A percentile compares a stretch with the other conserved stretches of the same genome.
These are phyloP conservation scores for Flammula alnicola DNA, from an alignment of 1,284 basidiomycete genomes.

Conservation along the genomic window DNA sequence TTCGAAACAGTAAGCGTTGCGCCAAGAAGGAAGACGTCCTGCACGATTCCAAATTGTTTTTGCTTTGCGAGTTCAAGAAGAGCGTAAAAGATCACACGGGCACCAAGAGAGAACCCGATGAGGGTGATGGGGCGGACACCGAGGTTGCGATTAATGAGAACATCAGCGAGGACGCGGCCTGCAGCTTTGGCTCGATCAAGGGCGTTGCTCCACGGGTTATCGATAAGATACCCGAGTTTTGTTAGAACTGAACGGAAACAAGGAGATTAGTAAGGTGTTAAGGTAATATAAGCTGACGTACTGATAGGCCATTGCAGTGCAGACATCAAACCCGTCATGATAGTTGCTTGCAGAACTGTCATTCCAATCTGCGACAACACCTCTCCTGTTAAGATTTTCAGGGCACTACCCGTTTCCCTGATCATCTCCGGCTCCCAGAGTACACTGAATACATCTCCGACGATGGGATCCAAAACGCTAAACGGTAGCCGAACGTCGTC, in stretches of 20 bases:
- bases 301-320: constrained; percentile 95
- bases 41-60: constrained; percentile 89
- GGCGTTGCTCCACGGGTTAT: constrained; percentile 97
- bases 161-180: constrained; percentile 88
- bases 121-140: constrained; percentile 93
- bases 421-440: constrained; percentile 99
- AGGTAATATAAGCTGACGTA: constrained; percentile 46
- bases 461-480: constrained; percentile 91
- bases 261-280: constrained; percentile 9
- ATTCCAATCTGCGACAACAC: constrained; percentile 88
- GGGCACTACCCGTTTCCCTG: constrained; percentile 86
- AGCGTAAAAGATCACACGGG: constrained; percentile 95
- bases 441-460: constrained; percentile 93
- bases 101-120: constrained; percentile 93
- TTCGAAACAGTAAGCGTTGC: constrained; percentile 85
- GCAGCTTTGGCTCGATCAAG: constrained; percentile 89
- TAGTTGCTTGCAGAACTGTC: constrained; percentile 88
- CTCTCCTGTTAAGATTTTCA: constrained; percentile 88
- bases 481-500: constrained; percentile 94
- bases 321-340: constrained; percentile 90
- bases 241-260: constrained; percentile 70
- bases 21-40: constrained; percentile 92
- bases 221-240: constrained; percentile 94
- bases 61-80: constrained; percentile 84
- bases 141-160: constrained; percentile 84